Percentiles rank a stretch among this genome's conserved stretches.
Conservation (phyloP, 1,139 yeast species). For the Geotrichum candidum region DNA sequence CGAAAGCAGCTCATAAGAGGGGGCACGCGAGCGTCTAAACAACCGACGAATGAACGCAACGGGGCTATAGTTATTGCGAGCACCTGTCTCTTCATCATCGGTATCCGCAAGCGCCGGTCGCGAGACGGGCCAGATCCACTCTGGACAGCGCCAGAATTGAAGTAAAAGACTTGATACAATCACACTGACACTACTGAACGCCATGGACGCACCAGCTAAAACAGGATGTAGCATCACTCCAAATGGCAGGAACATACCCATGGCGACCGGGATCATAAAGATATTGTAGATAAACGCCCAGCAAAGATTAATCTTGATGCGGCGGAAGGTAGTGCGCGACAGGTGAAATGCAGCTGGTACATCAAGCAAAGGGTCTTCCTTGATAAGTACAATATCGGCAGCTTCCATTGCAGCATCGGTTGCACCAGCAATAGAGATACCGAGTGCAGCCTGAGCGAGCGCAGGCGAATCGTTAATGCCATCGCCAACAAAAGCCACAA, state of each 20-base stretch:
- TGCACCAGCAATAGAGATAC: slow-evolving; percentile 87
- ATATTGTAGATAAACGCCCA: slow-evolving; percentile 85
- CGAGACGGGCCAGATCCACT: slow-evolving; percentile 18
- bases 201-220: slow-evolving; percentile 88
- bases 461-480: slow-evolving; percentile 98
- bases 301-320: slow-evolving; percentile 73
- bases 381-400: slow-evolving; percentile 76
- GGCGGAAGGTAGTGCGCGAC: slow-evolving; percentile 59
- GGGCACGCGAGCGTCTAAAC: neutral
- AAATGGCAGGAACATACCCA: slow-evolving; percentile 82
- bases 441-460: slow-evolving; percentile 77
- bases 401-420: slow-evolving; percentile 96
- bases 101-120: neutral
- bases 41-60: neutral
- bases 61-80: neutral
- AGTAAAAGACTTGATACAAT: slow-evolving; percentile 72
- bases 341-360: slow-evolving; percentile 70
- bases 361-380: slow-evolving; percentile 47
- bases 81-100: neutral
- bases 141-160: slow-evolving; percentile 37
- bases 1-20: neutral
- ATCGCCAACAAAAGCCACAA: slow-evolving; percentile 88
- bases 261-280: slow-evolving; percentile 89
- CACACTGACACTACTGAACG: slow-evolving; percentile 83
- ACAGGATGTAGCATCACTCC: slow-evolving; percentile 82